A percentile compares a stretch with the other conserved stretches of the same genome.
Evolutionary conservation across 2,329 filamentous ascomycete genomes (phyloP).

Genomic region (Aspergillus unguis): DNA sequence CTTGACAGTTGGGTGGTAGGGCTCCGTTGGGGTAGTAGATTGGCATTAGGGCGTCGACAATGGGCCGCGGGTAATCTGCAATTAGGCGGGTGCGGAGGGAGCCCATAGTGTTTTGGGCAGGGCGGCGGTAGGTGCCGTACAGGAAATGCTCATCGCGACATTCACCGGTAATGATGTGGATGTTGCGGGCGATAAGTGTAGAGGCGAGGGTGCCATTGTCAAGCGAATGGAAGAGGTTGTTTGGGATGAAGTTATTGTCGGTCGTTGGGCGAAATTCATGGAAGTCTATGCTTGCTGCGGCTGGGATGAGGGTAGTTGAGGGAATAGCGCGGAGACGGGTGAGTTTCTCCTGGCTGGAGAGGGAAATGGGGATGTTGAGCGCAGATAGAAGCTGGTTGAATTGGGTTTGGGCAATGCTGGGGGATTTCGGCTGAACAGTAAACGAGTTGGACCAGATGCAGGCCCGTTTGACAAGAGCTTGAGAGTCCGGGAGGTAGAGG

Average conservation of each 20-base stretch:
- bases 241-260: slow-evolving; percentile 48
- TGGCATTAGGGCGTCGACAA: slow-evolving; percentile 44
- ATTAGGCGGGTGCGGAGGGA: slow-evolving; percentile 47
- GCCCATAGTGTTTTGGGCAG: slow-evolving; percentile 38
- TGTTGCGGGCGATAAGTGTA: slow-evolving; percentile 43
- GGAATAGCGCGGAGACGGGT: slow-evolving; percentile 42
- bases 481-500: slow-evolving; percentile 46
- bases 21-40: slow-evolving; percentile 43
- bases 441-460: slow-evolving; percentile 56
- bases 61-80: slow-evolving; percentile 51
- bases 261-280: slow-evolving; percentile 55
- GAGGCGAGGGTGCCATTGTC: slow-evolving; percentile 49
- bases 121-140: slow-evolving; percentile 52
- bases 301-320: slow-evolving; percentile 41
- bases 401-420: slow-evolving; percentile 49
- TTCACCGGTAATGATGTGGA: slow-evolving; percentile 54
- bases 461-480: slow-evolving; percentile 49
- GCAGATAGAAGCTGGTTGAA: slow-evolving; percentile 50
- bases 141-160: slow-evolving; percentile 53
- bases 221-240: slow-evolving; percentile 45
- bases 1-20: slow-evolving; percentile 39
- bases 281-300: slow-evolving; percentile 42
- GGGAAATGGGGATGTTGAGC: slow-evolving; percentile 42
- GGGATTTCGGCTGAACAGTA: slow-evolving; percentile 51
- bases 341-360: slow-evolving; percentile 46